A percentile compares a stretch with the other conserved stretches of the same genome.
Conservation (phyloP, 306 rosid genomes). For the Vachellia pachyceras region DNA sequence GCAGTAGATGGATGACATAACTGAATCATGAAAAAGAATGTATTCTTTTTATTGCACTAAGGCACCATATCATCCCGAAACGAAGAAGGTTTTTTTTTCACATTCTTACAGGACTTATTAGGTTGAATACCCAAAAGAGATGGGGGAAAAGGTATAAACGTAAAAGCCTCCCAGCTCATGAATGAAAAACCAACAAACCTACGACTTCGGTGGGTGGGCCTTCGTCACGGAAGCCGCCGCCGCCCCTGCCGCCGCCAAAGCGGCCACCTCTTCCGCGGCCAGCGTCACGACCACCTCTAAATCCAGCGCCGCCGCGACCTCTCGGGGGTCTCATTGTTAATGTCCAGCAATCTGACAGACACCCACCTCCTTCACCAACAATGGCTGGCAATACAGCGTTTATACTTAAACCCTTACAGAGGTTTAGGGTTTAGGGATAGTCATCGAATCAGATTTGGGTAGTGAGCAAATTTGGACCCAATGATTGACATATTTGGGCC, state of each 20-base stretch:
- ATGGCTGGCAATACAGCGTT: constrained; percentile 21
- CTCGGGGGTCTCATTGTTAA: constrained; percentile 78
- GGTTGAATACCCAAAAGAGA: neutral
- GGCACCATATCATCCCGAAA: neutral
- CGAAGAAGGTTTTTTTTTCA: neutral
- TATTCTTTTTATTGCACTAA: neutral
- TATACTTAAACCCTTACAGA: neutral
- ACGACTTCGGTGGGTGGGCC: constrained; percentile 94
- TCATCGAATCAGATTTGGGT: constrained; percentile 19
- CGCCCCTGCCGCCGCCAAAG: constrained; percentile 57
- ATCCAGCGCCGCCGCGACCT: constrained; percentile 74
- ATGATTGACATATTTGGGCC: constrained; percentile 19
- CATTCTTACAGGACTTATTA: neutral
- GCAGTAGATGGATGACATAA: no score
- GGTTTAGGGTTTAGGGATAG: constrained; percentile 39
- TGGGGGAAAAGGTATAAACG: neutral
- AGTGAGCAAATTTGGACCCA: neutral
- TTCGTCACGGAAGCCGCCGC: constrained; percentile 72
- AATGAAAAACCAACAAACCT: constrained; percentile 54
- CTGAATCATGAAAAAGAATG: neutral
- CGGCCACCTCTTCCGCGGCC: constrained; percentile 52
- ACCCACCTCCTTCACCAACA: neutral
- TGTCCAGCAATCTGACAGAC: constrained; percentile 17
- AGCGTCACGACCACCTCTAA: constrained; percentile 74
- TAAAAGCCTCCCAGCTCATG: neutral